These are phyloP conservation scores for Oidium heveae DNA, from an alignment of 2,329 filamentous ascomycete species.

Conservation along the genomic window DNA sequence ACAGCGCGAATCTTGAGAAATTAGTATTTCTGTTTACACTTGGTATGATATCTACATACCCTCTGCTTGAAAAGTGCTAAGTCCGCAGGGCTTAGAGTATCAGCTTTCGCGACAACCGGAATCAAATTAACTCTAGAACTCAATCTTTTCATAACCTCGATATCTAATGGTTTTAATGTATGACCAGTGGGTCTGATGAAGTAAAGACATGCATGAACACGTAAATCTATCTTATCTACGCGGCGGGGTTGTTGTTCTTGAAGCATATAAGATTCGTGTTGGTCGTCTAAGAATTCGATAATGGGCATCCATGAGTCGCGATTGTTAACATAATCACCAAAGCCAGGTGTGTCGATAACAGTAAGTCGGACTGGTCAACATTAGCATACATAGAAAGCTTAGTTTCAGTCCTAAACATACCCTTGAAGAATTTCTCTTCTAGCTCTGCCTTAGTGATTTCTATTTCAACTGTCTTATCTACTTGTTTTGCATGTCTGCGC, in stretches of 20 bases:
- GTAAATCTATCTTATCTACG: slow-evolving; percentile 95
- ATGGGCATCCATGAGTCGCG: slow-evolving; percentile 99
- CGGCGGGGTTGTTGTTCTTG: slow-evolving; percentile 98
- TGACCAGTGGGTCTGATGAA: slow-evolving; percentile 97
- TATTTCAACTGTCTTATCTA: slow-evolving; percentile 99
- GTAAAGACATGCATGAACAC: slow-evolving; percentile 95
- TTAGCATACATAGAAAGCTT: slow-evolving; percentile 3
- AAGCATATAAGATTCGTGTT: slow-evolving; percentile 99
- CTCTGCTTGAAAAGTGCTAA: slow-evolving; percentile 85
- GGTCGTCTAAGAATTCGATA: slow-evolving; percentile 98
- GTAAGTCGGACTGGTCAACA: slow-evolving; percentile 59
- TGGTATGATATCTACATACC: slow-evolving; percentile 26
- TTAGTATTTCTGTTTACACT: slow-evolving; percentile 11
- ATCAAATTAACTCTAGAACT: slow-evolving; percentile 97
- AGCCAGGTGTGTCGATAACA: slow-evolving; percentile 95
- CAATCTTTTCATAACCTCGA: slow-evolving; percentile 98
- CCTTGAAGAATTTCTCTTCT: slow-evolving; percentile 99
- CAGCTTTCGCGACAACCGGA: slow-evolving; percentile 93
- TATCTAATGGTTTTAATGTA: slow-evolving; percentile 93
- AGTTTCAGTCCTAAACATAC: slow-evolving; percentile 21
- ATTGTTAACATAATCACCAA: slow-evolving; percentile 99
- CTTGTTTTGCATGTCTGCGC: slow-evolving; percentile 95
- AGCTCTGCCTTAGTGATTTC: slow-evolving; percentile 99
- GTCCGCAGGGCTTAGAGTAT: slow-evolving; percentile 83
- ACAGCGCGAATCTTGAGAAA: slow-evolving; percentile 57